Base-by-base conservation (phyloP, 495 filamentous ascomycete species). In the Penicillium egyptiacum region DNA sequence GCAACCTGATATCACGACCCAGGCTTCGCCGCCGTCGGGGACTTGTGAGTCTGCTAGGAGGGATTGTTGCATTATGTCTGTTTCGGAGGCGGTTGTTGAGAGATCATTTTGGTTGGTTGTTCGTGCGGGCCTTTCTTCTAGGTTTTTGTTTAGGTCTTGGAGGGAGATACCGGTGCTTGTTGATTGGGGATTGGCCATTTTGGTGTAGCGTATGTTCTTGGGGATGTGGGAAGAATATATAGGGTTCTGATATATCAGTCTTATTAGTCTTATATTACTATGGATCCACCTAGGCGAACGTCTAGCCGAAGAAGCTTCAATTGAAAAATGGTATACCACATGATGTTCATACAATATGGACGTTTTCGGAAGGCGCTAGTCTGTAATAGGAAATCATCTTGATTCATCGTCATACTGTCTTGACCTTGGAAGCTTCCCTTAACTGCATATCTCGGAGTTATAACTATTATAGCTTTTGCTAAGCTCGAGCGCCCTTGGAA, bases 1-100 rank as follows among this genome's bases (percentile, higher is more conserved):
- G 60, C 82, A 83, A 8, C 69, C 77, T 31, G 59, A 66, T 49
- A 86, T 79, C 4, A 86, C 72, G 16, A 79, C 72, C 83, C 83
- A 86, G 46, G 79, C 83, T 50, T 83, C 80, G 16, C 82, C 83
- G 16, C 83, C 83, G 33, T 86, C 82, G 2, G 82, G 82, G 30
- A 79, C 79, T 49, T 76, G 58, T 0, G 73, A 67, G 58, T 82
- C 81, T 9, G 77, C 79, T 1, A 72, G 50, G 9, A 76, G 71
- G 2, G 79, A 81, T 11, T 78, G 76, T 33, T 78, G 72, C 64
- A 83, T 75, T 0, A 79, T 39, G 17, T 40, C 48, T 22, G 19
- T 33, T 50, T 50, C 48, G 5, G 48, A 50, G 20, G 33, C 19
- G 12, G 17, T 12, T 22, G 48, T 35, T 19, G 33, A 35, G 33